Percentiles rank a stretch among this genome's conserved stretches.
phyloP scores from a whole-genome alignment of 2,329 filamentous ascomycete genomes.

The Venturia effusa region DNA sequence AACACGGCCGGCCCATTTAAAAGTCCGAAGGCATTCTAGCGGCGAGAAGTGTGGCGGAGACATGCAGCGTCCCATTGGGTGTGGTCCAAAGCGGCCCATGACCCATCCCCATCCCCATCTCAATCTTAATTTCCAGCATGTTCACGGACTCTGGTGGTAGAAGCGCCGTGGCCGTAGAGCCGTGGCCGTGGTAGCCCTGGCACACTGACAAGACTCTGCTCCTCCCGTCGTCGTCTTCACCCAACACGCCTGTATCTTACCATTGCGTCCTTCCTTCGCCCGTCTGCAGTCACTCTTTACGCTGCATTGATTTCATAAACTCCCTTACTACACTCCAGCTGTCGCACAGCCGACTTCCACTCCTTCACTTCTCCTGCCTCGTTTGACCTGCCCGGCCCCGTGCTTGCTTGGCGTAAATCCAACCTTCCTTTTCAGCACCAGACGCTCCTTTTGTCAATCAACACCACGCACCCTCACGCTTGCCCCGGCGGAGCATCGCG shows the following conservation, averaged over 20 bases:
- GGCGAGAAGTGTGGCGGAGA: not conserved
- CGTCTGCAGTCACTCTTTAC: not conserved
- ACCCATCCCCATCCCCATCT: no score
- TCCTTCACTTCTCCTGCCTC: not conserved
- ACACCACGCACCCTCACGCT: not conserved
- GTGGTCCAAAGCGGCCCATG: not conserved
- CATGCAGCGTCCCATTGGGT: not conserved
- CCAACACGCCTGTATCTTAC: not conserved
- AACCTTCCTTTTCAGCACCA: not conserved
- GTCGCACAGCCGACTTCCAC: not conserved
- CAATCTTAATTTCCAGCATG: not conserved
- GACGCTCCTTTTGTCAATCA: not conserved
- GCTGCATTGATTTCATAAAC: not conserved
- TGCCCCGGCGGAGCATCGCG: not conserved
- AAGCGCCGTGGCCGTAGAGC: no score
- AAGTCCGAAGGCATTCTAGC: not conserved
- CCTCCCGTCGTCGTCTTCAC: not conserved
- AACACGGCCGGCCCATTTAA: not conserved
- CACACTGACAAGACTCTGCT: not conserved
- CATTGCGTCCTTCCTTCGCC: not conserved
- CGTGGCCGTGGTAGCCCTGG: not conserved
- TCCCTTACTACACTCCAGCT: no score
- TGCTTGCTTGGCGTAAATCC: not conserved
- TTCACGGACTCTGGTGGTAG: slow-evolving; percentile 1
- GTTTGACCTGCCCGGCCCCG: not conserved